Conservation (phyloP, 1,284 basidiomycete genomes). For the Lentinus polychrous region DNA sequence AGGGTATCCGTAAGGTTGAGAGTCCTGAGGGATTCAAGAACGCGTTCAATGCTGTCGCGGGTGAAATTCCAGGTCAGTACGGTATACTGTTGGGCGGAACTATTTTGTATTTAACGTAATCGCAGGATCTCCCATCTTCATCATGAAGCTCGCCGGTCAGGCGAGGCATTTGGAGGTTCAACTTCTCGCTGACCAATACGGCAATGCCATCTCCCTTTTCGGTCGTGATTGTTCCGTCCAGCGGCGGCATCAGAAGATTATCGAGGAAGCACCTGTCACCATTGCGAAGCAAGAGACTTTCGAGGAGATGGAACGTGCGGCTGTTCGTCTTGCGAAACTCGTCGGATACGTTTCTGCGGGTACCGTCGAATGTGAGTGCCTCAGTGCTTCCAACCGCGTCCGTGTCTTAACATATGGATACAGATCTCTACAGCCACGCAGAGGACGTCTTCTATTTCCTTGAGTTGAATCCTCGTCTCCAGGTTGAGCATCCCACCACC, state of each 20-base stretch:
- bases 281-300: conserved; percentile 90
- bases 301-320: conserved; percentile 97
- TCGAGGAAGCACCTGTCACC: conserved; percentile 98
- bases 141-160: conserved; percentile 98
- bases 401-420: conserved; percentile 1
- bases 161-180: conserved; percentile 99
- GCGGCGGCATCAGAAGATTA: conserved; percentile 99
- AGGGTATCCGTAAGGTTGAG: conserved; percentile 95
- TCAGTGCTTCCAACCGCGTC: background rate
- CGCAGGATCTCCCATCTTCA: conserved; percentile 95
- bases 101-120: conserved; percentile 5
- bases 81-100: conserved; percentile 5
- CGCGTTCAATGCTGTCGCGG: conserved; percentile 87
- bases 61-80: conserved; percentile 87
- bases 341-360: conserved; percentile 99
- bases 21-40: conserved; percentile 85
- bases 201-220: conserved; percentile 98
- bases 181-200: conserved; percentile 98
- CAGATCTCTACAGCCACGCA: conserved; percentile 91
- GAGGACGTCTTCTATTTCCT: conserved; percentile 97
- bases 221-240: conserved; percentile 99
- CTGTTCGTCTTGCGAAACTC: conserved; percentile 94
- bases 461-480: conserved; percentile 98
- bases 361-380: conserved; percentile 86
- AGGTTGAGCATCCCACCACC: conserved; percentile 99